A percentile compares a stretch with the other conserved stretches of the same genome.
phyloP scores from a whole-genome alignment of 2,329 filamentous ascomycete genomes.

The Fusarium oxysporum region DNA sequence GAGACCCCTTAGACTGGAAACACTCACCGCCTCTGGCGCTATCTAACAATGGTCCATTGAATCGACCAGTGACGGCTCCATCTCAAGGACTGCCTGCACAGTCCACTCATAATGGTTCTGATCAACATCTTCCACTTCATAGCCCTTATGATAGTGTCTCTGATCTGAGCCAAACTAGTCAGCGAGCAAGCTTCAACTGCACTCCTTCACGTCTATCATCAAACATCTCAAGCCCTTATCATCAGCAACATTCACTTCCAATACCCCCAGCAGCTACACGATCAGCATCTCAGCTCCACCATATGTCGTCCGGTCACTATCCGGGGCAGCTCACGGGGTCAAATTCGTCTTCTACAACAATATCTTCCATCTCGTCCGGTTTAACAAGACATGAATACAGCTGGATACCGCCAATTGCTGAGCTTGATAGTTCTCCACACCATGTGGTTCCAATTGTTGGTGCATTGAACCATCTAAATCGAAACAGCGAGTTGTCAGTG shows the following conservation, averaged over 20 bases:
- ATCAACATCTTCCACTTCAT: not conserved
- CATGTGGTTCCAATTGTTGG: conserved; percentile 12
- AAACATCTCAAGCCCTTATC: not conserved
- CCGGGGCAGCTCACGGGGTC: conserved; percentile 19
- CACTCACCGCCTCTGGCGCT: not conserved
- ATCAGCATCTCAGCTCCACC: not conserved
- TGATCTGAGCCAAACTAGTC: not conserved
- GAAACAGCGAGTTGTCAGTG: not conserved
- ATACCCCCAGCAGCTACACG: not conserved
- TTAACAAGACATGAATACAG: not conserved
- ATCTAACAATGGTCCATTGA: not conserved
- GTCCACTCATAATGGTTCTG: not conserved
- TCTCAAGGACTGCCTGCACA: not conserved
- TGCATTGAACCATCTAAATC: not conserved
- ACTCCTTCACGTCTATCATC: conserved; percentile 1
- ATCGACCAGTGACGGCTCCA: not conserved
- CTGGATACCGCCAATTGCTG: conserved; percentile 10
- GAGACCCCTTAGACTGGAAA: conserved; percentile 1
- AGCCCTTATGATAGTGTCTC: not conserved
- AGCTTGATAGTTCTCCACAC: conserved; percentile 19
- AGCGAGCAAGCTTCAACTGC: not conserved
- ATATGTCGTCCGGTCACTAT: not conserved
- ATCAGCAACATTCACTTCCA: not conserved
- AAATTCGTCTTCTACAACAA: conserved; percentile 18
- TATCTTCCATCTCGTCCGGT: not conserved